Conservation (phyloP, 805 yeast species). For the Teunomyces cretensis region DNA sequence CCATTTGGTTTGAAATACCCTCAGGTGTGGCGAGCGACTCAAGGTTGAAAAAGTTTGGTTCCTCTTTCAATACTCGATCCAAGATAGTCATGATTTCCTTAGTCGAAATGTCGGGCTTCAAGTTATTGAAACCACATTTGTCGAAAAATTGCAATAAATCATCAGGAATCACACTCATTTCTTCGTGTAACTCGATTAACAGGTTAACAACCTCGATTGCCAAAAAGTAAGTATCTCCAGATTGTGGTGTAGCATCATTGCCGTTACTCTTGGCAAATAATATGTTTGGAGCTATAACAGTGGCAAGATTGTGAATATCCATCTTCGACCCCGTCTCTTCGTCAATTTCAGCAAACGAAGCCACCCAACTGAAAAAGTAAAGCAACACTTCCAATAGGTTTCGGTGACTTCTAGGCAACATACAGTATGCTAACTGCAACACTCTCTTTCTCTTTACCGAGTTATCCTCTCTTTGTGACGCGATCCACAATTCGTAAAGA, state of each 20-base stretch:
- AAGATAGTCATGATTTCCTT: constrained; percentile 38
- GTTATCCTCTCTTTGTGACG: constrained; percentile 56
- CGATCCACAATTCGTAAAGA: constrained; percentile 77
- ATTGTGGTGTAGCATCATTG: constrained; percentile 20
- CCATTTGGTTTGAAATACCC: constrained; percentile 23
- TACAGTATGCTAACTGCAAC: constrained; percentile 63
- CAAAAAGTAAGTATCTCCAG: constrained; percentile 74
- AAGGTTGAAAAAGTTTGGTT: constrained; percentile 26
- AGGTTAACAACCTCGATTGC: constrained; percentile 90
- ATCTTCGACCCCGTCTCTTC: constrained; percentile 85
- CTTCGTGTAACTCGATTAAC: constrained; percentile 78
- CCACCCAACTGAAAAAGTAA: constrained; percentile 89
- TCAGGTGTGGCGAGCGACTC: constrained; percentile 6
- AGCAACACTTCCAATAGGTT: constrained; percentile 84
- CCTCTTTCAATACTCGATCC: constrained; percentile 32
- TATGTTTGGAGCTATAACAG: constrained; percentile 92
- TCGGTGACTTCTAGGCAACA: constrained; percentile 79
- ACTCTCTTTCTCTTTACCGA: constrained; percentile 48
- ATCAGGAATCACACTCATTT: constrained; percentile 72
- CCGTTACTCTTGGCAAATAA: constrained; percentile 55
- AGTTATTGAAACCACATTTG: constrained; percentile 37
- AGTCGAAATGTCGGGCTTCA: constrained; percentile 20
- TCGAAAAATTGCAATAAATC: constrained; percentile 55
- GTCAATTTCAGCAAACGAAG: constrained; percentile 91
- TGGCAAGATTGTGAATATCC: constrained; percentile 94